phyloP scores from a whole-genome alignment of 2,329 filamentous ascomycete genomes.

The Clonostachys byssicola region DNA sequence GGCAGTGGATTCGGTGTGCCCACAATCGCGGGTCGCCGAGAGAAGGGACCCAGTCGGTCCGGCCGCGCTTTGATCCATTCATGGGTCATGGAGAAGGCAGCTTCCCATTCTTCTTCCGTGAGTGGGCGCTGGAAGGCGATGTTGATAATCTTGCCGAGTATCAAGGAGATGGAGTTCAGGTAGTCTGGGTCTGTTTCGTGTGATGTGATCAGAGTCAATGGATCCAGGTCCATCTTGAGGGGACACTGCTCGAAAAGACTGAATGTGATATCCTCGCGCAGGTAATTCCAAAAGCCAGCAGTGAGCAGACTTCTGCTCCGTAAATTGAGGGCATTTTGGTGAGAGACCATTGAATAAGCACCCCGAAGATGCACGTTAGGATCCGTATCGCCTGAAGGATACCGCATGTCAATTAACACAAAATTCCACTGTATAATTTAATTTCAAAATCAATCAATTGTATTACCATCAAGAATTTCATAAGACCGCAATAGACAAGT shows the following conservation, averaged over 20 bases:
- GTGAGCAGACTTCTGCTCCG: slow-evolving; percentile 18
- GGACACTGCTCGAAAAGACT: slow-evolving; percentile 36
- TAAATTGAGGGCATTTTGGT: slow-evolving; percentile 13
- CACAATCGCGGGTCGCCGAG: not conserved
- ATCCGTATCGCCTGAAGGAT: slow-evolving; percentile 24
- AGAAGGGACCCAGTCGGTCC: slow-evolving; percentile 21
- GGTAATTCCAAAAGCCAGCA: slow-evolving; percentile 45
- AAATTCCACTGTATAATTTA: not conserved
- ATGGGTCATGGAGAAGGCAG: slow-evolving; percentile 9
- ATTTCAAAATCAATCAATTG: not conserved
- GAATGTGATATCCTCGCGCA: slow-evolving; percentile 49
- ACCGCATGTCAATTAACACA: too few species aligned
- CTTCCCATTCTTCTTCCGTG: slow-evolving; percentile 9
- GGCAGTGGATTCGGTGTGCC: not conserved
- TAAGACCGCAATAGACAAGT: slow-evolving; percentile 43
- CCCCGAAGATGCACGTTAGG: slow-evolving; percentile 40
- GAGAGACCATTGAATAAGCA: slow-evolving; percentile 35
- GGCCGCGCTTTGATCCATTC: slow-evolving; percentile 26
- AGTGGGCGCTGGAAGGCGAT: slow-evolving; percentile 15
- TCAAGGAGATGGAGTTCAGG: slow-evolving; percentile 33
- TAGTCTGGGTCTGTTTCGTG: slow-evolving; percentile 12
- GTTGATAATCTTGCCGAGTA: slow-evolving; percentile 39
- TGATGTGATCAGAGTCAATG: slow-evolving; percentile 5
- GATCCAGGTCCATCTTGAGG: slow-evolving; percentile 31
- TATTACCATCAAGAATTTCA: slow-evolving; percentile 37